These are phyloP conservation scores for Alloascoidea africana DNA, from an alignment of 805 yeast species.

Conservation along the genomic window DNA sequence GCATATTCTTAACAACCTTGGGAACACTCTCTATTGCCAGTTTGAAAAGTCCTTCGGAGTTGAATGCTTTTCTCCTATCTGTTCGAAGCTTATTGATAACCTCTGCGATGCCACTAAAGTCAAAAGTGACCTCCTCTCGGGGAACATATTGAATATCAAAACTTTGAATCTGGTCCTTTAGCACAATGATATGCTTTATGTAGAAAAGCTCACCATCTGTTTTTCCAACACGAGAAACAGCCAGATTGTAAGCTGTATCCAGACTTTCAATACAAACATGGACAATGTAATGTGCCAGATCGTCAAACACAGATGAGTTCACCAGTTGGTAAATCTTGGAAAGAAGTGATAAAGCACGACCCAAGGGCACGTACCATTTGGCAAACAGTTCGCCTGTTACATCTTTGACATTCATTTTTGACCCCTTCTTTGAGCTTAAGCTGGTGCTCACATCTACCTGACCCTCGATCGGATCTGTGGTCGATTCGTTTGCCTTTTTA, in stretches of 20 bases:
- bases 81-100: conserved; percentile 27
- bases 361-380: conserved; percentile 57
- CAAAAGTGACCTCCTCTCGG: conserved; percentile 58
- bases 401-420: conserved; percentile 5
- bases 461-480: not conserved
- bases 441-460: no score
- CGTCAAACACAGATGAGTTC: conserved; percentile 66
- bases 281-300: conserved; percentile 74
- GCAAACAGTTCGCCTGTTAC: conserved; percentile 13
- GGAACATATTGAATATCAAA: conserved; percentile 66
- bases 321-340: conserved; percentile 71
- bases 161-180: conserved; percentile 52
- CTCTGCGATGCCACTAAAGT: conserved; percentile 60
- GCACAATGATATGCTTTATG: conserved; percentile 53
- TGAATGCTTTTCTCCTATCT: conserved; percentile 16
- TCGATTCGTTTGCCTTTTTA: not conserved
- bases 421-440: no score
- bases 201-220: conserved; percentile 51
- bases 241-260: conserved; percentile 33
- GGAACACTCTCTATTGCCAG: conserved; percentile 62
- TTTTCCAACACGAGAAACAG: conserved; percentile 29
- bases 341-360: conserved; percentile 50
- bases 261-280: conserved; percentile 60
- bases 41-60: conserved; percentile 22
- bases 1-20: conserved; percentile 63